These are phyloP conservation scores for Gaeumannomyces sp. DNA, from an alignment of 2,329 filamentous ascomycete genomes.

Conservation along the genomic window DNA sequence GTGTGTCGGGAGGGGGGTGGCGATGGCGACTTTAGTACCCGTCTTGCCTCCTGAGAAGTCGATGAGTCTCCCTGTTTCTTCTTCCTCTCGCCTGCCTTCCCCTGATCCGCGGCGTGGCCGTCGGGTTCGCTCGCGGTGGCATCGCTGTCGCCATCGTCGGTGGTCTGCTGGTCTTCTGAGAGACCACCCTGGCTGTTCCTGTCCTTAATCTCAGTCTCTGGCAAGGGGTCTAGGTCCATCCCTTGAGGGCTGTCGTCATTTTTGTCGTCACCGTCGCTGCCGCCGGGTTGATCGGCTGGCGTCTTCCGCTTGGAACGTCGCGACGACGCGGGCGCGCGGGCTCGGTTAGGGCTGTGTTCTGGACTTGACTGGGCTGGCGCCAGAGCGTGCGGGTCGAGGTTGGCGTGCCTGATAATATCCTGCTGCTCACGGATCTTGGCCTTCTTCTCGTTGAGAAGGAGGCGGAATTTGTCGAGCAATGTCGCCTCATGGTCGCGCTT, in stretches of 20 bases:
- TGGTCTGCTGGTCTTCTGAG: slow-evolving; percentile 29
- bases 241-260: slow-evolving; percentile 40
- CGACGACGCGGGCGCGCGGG: slow-evolving; percentile 1
- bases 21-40: not conserved
- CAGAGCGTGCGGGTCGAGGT: not conserved
- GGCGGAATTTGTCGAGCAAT: slow-evolving; percentile 62
- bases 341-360: not conserved
- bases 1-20: slow-evolving; percentile 3
- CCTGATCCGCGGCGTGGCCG: slow-evolving; percentile 19
- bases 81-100: not conserved
- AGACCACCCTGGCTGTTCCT: slow-evolving; percentile 21
- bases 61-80: not conserved
- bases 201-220: slow-evolving; percentile 13
- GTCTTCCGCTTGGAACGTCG: slow-evolving; percentile 42
- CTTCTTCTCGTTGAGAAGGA: slow-evolving; percentile 73
- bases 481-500: slow-evolving; percentile 62
- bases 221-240: slow-evolving; percentile 42
- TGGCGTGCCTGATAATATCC: slow-evolving; percentile 31
- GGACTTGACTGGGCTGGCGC: not conserved
- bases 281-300: slow-evolving; percentile 24
- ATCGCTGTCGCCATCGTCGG: slow-evolving; percentile 38
- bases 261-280: slow-evolving; percentile 26
- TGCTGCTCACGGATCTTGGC: slow-evolving; percentile 71
- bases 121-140: slow-evolving; percentile 37
- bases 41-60: not conserved